Evolutionary conservation across 176 grass and related monocot genomes (phyloP).

Genomic region (Zoysia japonica): DNA sequence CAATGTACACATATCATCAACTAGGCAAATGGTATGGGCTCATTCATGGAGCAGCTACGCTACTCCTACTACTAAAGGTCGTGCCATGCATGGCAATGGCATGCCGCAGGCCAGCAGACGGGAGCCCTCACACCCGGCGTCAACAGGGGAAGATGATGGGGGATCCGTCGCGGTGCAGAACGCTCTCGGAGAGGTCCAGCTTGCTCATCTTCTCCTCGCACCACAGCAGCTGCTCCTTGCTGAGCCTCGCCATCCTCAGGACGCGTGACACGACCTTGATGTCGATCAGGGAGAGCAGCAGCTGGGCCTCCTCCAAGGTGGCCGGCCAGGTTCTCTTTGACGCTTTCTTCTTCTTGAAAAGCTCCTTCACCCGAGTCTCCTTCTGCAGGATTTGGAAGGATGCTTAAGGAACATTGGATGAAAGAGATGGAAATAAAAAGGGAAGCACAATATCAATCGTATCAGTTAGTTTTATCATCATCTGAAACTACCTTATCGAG

Average conservation of each 20-base stretch:
- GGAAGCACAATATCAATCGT: background rate
- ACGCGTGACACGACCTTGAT: conserved; percentile 92
- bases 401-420: background rate
- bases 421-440: too few relatives aligned
- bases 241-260: conserved; percentile 73
- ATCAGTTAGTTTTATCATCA: background rate
- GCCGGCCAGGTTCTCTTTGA: conserved; percentile 77
- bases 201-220: conserved; percentile 99
- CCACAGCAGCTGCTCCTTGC: conserved; percentile 96
- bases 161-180: conserved; percentile 66
- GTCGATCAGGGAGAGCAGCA: conserved; percentile 79
- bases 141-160: conserved; percentile 90
- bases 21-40: background rate
- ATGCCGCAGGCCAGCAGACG: background rate
- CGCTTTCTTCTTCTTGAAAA: conserved; percentile 89
- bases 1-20: conserved; percentile 53
- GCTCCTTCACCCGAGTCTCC: conserved; percentile 85
- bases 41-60: background rate
- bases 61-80: background rate
- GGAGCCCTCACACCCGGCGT: background rate
- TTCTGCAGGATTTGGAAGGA: conserved; percentile 56
- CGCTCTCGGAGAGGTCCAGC: conserved; percentile 71
- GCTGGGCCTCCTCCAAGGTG: conserved; percentile 75
- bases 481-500: conserved; percentile 64
- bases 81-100: conserved; percentile 7